Evolutionary conservation across 345 rosid species (phyloP), one percentile per base, ranked within the genome.

Genomic region (Firmiana major): DNA sequence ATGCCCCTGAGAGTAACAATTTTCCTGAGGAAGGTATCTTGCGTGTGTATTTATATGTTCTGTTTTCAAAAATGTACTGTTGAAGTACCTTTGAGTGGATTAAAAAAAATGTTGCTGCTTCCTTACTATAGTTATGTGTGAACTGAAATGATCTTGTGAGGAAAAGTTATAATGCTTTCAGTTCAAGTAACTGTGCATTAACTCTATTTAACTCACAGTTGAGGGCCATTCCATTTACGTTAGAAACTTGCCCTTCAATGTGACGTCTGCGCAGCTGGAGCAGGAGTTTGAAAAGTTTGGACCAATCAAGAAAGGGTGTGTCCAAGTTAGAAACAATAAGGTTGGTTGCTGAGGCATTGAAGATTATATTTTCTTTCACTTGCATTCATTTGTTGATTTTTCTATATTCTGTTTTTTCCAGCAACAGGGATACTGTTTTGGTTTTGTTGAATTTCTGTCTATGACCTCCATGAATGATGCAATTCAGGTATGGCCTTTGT

Each of bases 381-480:
- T 3, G 13, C 57, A 24, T 16, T 17, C 22, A 48, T 71, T 79
- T 40, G 43, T 58, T 26, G 60, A 75, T 34, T 38, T 43, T 24
- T 60, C 38, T 73, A 5, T 54, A 69, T 77, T 51, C 59, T 72
- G 79, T 54, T 71, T 78, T 63, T 77, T 62, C 85, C 85, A 84
- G 87, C 91, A 85, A 84, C 91, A 90, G 84, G 90, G 88, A 67
- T 90, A 84, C 86, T 92, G 92, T 84, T 92, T 88, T 78, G 93
- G 94, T 66, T 92, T 90, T 49, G 93, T 92, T 70, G 94, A 92
- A 63, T 92, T 90, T 72, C 87, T 84, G 78, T 86, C 89, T 42
- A 43, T 79, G 46, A 83, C 81, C 77, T 89, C 92, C 64, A 79
- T 87, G 86, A 85, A 79, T 57, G 78, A 63, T 81, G 93, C 96